Evolutionary conservation across 176 grass and related monocot species (phyloP).

Genomic region (Melocanna baccifera): DNA sequence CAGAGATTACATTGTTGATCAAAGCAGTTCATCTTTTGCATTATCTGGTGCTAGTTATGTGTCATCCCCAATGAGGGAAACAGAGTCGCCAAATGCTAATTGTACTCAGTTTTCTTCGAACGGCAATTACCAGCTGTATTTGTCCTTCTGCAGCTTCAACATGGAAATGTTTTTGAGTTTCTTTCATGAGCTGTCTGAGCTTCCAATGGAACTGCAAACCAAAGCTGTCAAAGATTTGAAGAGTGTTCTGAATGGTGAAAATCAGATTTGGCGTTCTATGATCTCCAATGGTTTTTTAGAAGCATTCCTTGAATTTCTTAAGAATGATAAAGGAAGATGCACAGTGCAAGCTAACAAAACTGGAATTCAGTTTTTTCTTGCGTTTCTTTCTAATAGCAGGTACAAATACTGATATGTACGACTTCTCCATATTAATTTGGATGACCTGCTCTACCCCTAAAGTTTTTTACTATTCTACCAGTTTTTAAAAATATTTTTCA

Average conservation of each 20-base stretch:
- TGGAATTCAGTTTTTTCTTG: constrained; percentile 66
- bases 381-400: constrained; percentile 67
- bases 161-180: constrained; percentile 75
- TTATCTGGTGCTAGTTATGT: constrained; percentile 49
- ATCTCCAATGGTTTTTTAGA: constrained; percentile 78
- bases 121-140: constrained; percentile 55
- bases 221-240: constrained; percentile 59
- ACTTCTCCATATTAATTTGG: neutral
- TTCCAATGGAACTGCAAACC: constrained; percentile 59
- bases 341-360: constrained; percentile 48
- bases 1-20: constrained; percentile 43
- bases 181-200: constrained; percentile 54
- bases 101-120: constrained; percentile 55
- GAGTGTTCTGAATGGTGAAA: constrained; percentile 53
- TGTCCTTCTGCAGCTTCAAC: constrained; percentile 68
- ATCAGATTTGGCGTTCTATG: constrained; percentile 49
- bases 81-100: constrained; percentile 43
- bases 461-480: neutral
- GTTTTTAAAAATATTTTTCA: neutral
- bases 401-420: neutral
- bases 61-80: constrained; percentile 47
- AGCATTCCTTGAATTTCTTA: constrained; percentile 65
- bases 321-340: constrained; percentile 36
- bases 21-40: constrained; percentile 54
- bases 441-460: neutral